Conservation (phyloP, 2,329 filamentous ascomycete genomes). For the Ustulina deusta region DNA sequence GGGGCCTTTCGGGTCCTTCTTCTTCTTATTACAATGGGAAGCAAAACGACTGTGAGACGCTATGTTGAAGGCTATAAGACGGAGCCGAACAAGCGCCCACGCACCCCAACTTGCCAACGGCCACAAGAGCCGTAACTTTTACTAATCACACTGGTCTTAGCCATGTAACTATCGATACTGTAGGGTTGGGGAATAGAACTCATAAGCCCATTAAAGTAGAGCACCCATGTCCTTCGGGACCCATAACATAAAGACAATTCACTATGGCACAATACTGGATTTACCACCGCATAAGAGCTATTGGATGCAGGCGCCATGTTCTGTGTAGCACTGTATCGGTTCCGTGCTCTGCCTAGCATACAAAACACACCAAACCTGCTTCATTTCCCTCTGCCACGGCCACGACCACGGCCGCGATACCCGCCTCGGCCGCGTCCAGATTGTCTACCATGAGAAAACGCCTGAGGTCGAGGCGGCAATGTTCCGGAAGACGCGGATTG, state of each 20-base stretch:
- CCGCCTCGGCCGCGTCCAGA: slow-evolving; percentile 52
- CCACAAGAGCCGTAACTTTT: background rate
- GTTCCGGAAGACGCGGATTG: slow-evolving; percentile 40
- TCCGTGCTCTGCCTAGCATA: background rate
- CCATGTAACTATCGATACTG: background rate
- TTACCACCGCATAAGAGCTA: background rate
- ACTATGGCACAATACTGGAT: no score
- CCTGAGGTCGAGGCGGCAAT: slow-evolving; percentile 44
- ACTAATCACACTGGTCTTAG: background rate
- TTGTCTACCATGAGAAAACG: slow-evolving; percentile 23
- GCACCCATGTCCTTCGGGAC: no score
- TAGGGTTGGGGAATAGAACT: no score
- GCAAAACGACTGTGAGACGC: background rate
- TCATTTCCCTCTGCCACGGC: slow-evolving; percentile 40
- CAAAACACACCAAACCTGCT: background rate
- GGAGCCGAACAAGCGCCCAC: background rate
- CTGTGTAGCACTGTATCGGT: background rate
- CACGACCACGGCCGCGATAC: slow-evolving; percentile 38
- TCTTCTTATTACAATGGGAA: background rate
- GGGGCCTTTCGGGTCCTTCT: background rate
- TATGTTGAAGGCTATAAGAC: background rate
- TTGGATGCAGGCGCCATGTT: background rate
- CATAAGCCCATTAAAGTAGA: no score
- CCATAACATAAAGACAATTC: no score
- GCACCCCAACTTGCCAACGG: background rate